phyloP scores from a whole-genome alignment of 176 grass and related monocot genomes.

The Avena insularis region DNA sequence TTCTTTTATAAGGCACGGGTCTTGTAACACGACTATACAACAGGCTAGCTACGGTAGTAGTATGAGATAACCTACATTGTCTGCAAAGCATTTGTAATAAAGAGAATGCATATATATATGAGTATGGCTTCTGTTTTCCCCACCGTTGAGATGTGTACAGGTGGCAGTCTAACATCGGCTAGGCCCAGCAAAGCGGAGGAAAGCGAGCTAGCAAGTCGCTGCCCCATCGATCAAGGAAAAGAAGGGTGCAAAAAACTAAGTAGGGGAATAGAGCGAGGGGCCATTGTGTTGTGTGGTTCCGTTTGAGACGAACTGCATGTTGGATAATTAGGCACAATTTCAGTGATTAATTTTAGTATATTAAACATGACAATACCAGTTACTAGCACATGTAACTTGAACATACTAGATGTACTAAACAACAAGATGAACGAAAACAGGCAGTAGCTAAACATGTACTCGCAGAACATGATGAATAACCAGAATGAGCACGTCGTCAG shows the following conservation, averaged over 20 bases:
- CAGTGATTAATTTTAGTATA: too few species aligned
- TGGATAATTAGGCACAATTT: too few species aligned
- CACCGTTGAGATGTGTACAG: slow-evolving; percentile 20
- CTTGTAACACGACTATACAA: slow-evolving; percentile 1
- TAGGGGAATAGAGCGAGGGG: neutral
- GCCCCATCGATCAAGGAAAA: slow-evolving; percentile 32
- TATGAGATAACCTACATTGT: slow-evolving; percentile 36
- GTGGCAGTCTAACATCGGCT: neutral
- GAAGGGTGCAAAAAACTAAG: slow-evolving; percentile 2
- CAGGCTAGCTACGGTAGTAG: neutral
- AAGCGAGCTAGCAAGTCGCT: neutral
- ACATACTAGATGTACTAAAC: too few species aligned
- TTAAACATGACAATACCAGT: too few species aligned
- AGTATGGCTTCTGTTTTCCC: neutral
- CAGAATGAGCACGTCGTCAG: too few species aligned
- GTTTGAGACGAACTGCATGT: slow-evolving; percentile 20
- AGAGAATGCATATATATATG: neutral
- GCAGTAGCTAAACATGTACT: too few species aligned
- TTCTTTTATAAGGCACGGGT: neutral
- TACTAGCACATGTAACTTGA: too few species aligned
- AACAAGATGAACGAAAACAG: too few species aligned
- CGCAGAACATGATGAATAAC: too few species aligned
- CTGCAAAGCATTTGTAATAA: slow-evolving; percentile 2
- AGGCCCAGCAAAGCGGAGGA: slow-evolving; percentile 37
- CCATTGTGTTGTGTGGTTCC: slow-evolving; percentile 37